Evolutionary conservation across 192 early-diverging fungal species (phyloP).

Genomic region (Oehlia diaphana): DNA sequence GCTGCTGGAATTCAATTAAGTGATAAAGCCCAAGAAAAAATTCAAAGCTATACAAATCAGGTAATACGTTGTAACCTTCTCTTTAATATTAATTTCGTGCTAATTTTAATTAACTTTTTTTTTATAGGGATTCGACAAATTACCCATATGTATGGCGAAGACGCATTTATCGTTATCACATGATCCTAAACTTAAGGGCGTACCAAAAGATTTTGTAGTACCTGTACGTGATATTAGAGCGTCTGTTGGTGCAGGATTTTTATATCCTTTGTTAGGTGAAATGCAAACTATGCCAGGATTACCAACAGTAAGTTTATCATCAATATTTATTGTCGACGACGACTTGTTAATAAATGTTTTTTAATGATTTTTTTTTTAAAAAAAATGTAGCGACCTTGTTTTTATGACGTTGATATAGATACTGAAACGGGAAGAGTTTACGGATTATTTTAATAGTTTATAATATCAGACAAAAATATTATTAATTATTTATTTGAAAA

Average conservation of each 20-base stretch:
- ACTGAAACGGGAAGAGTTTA: slow-evolving; percentile 12
- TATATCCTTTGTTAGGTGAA: slow-evolving; percentile 92
- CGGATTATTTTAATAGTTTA: slow-evolving; percentile 11
- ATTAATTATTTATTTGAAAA: neutral
- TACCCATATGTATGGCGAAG: slow-evolving; percentile 99
- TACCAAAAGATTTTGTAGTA: slow-evolving; percentile 88
- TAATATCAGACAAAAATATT: too few species aligned
- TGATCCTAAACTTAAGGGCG: slow-evolving; percentile 89
- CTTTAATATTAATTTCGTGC: too few species aligned
- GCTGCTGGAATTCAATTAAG: slow-evolving; percentile 88
- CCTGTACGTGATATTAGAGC: slow-evolving; percentile 95
- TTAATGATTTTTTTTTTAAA: neutral
- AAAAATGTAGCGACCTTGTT: slow-evolving; percentile 24
- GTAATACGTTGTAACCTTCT: slow-evolving; percentile 23
- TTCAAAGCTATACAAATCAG: slow-evolving; percentile 80
- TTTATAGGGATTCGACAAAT: slow-evolving; percentile 72
- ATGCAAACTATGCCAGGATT: slow-evolving; percentile 99
- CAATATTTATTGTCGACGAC: neutral
- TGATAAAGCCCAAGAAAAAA: slow-evolving; percentile 84
- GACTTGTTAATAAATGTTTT: neutral
- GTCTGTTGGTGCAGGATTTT: slow-evolving; percentile 94
- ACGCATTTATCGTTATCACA: slow-evolving; percentile 94
- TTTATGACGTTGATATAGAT: slow-evolving; percentile 21
- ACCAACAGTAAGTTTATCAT: slow-evolving; percentile 60
- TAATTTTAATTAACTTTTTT: neutral